Evolutionary conservation across 139 green algal species (phyloP).

Genomic region (Chlorella sp.): DNA sequence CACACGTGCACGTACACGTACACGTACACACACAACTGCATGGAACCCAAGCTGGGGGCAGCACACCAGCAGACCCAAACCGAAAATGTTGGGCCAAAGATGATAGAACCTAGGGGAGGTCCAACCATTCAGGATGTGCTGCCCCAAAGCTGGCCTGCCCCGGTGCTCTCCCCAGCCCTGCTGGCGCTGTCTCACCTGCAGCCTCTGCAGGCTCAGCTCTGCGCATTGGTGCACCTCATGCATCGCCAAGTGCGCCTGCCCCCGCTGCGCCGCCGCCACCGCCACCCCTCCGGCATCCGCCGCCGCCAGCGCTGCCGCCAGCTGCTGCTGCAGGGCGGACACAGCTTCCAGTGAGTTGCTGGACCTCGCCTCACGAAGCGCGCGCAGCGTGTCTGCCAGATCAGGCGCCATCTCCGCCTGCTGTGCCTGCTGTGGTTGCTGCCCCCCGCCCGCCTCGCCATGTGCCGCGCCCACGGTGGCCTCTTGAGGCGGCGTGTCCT

Average conservation of each 20-base stretch:
- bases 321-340: slow-evolving; percentile 16
- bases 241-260: background rate
- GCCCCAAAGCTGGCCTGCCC: no score
- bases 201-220: background rate
- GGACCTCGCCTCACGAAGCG: background rate
- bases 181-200: slow-evolving; percentile 13
- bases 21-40: background rate
- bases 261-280: background rate
- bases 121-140: no score
- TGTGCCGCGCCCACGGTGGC: background rate
- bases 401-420: slow-evolving; percentile 1
- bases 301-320: slow-evolving; percentile 11
- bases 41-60: no score
- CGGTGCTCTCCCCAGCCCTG: no score
- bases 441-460: background rate
- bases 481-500: background rate
- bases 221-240: slow-evolving; percentile 21
- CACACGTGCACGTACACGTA: background rate
- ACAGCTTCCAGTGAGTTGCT: slow-evolving; percentile 9
- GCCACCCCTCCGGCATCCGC: background rate
- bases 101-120: no score
- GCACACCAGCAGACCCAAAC: no score
- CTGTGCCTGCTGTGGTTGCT: slow-evolving; percentile 1
- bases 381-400: background rate
- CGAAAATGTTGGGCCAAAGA: no score